Percentiles rank a stretch among this genome's conserved stretches.
Evolutionary conservation across 306 rosid genomes (phyloP).

Genomic region (Senna siamea): DNA sequence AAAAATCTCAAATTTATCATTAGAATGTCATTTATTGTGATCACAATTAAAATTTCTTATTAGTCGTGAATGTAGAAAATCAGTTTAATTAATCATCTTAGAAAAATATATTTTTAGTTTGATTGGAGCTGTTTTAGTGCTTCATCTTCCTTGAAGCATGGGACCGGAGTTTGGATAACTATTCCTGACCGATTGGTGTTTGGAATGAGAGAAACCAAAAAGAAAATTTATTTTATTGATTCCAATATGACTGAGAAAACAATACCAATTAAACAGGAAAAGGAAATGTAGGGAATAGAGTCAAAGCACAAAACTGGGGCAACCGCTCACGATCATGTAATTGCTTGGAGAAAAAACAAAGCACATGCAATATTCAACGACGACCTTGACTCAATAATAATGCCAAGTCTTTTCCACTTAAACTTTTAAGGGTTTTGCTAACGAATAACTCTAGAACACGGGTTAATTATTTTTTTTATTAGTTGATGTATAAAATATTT

Average conservation of each 20-base stretch:
- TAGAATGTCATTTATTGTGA: too few relatives aligned
- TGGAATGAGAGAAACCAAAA: not conserved
- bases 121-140: not conserved
- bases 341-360: not conserved
- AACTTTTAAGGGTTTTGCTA: slow-evolving; percentile 3
- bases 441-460: too few relatives aligned
- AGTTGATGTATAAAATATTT: too few relatives aligned
- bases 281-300: not conserved
- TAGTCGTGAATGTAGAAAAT: too few relatives aligned
- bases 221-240: not conserved
- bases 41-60: too few relatives aligned
- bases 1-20: too few relatives aligned
- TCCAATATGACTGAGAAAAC: not conserved
- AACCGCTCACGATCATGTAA: too few relatives aligned
- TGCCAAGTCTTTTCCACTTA: slow-evolving; percentile 35
- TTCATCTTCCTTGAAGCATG: slow-evolving; percentile 14
- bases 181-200: not conserved
- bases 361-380: slow-evolving; percentile 31
- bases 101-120: not conserved
- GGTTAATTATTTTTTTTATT: too few relatives aligned
- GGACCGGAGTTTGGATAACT: not conserved
- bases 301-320: slow-evolving; percentile 16
- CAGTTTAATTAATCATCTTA: too few relatives aligned
- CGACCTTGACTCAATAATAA: slow-evolving; percentile 38
- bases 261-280: not conserved